Base-by-base conservation (phyloP, 495 filamentous ascomycete genomes). In the Penicillium cinerascens region DNA sequence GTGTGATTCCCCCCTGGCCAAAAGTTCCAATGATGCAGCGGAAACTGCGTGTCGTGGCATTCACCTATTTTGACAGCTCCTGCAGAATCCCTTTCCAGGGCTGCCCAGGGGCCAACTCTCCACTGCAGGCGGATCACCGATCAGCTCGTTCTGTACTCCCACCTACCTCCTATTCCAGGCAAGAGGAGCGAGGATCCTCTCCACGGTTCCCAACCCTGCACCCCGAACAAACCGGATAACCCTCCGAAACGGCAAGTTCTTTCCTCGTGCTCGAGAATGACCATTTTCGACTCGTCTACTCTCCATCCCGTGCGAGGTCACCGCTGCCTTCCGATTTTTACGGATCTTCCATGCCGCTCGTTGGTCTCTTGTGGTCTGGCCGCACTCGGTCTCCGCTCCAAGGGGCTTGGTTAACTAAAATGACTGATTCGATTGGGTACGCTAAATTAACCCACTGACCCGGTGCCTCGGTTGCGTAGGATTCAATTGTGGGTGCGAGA, bases 291-390 rank as follows among this genome's bases (percentile, higher is more conserved):
- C 52, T 49, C 33, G 35, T 55, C 52, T 15, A 49, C 15, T 55
- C 11, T 35, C 40, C 17, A 7, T 15, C 41, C 52, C 52, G 39
- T 44, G 52, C 52, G n/a, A 40, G n/a, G 29, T 5, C 25, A 18
- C 51, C 38, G 18, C 44, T 45, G 22, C 42, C 17, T 27, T 22
- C 42, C 42, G 29, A 41, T 44, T 51, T 42, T 42, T 11, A n/a
- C 22, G 47, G 36, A 33, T 26, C n/a, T 26, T 38, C 16, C 27
- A 47, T 23, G 33, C 44, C 25, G 17, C 36, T 44, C 21, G 33
- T 40, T 51, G 54, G 49, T 44, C 48, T 40, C 22, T 40, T 16
- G 35, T 25, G 44, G 49, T 33, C 54, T 57, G 49, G 54, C 38
- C 54, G 18, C 44, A 33, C 36, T 48, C 20, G 36, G 46, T 29